Base-by-base conservation (phyloP, 2,329 filamentous ascomycete genomes). In the Didymella lethalis region DNA sequence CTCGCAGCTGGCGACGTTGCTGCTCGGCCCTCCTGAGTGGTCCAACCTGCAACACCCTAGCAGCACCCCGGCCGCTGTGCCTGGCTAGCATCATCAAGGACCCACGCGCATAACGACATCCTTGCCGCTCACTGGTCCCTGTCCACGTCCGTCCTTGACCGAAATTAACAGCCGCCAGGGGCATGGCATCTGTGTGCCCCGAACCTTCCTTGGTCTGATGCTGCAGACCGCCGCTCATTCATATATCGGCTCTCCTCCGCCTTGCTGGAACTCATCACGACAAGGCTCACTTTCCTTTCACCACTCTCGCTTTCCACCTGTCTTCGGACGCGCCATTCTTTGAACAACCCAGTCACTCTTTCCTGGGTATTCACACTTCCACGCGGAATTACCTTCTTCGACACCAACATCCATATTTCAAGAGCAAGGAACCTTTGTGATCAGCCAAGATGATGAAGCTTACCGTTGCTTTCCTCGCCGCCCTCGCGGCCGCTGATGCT, bases 291-390 rank as follows among this genome's bases (percentile, higher is more conserved):
- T 56, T 72, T 72, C 70, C 61, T 69, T 75, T 67, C 63, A 61
- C 47, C 59, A 75, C 73, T 70, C 64, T 75, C 74, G 68, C 71
- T 76, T 70, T 26, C 45, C 45, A 61, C 64, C 70, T 64, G 65
- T 72, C 63, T 64, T 71, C 69, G 71, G 71, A 74, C 69, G 47
- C 59, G 66, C 64, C 75, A 64, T 65, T 77, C 73, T 72, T 75
- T 70, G 58, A 69, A 65, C 65, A 59, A 68, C 68, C 68, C 69
- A 75, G 73, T 75, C 75, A 75, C 69, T 77, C 75, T 62, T 76
- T 77, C 70, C 71, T 70, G 70, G 69, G 65, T 65, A 57, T 65
- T 57, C 63, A 68, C 56, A 28, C 60, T 66, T 57, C 56, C 45
- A 43, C 50, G 65, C 69, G 68, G 67, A 73, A 72, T 71, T 67